Evolutionary conservation across 2,329 filamentous ascomycete genomes (phyloP).

Genomic region (Purpureocillium lavendulum): DNA sequence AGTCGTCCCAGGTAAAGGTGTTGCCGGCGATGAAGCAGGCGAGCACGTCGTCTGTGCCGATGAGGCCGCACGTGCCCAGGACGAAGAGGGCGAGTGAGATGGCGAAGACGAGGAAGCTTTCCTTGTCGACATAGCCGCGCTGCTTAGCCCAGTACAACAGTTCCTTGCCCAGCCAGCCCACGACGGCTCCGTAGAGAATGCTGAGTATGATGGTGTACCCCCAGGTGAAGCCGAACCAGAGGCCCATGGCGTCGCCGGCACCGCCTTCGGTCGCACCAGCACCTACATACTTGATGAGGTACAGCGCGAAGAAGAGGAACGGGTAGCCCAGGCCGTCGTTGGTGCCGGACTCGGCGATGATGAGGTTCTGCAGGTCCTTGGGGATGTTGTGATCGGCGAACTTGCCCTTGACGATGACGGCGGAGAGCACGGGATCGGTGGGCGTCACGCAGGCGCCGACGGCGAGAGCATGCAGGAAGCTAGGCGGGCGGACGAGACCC

Average conservation of each 20-base stretch:
- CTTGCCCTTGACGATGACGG: slow-evolving; percentile 86
- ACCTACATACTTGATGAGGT: slow-evolving; percentile 69
- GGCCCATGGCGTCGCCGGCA: slow-evolving; percentile 56
- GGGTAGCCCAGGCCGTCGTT: slow-evolving; percentile 89
- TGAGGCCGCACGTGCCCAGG: slow-evolving; percentile 75
- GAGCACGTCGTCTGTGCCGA: slow-evolving; percentile 82
- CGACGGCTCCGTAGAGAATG: slow-evolving; percentile 63
- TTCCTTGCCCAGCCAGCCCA: slow-evolving; percentile 77
- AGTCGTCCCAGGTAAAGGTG: slow-evolving; percentile 86
- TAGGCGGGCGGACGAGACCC: slow-evolving; percentile 62
- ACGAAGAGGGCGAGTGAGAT: slow-evolving; percentile 82
- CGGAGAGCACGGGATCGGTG: slow-evolving; percentile 80
- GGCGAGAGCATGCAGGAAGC: slow-evolving; percentile 70
- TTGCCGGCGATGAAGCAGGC: slow-evolving; percentile 92
- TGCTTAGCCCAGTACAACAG: slow-evolving; percentile 79
- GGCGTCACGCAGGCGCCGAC: slow-evolving; percentile 85
- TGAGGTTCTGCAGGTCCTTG: slow-evolving; percentile 69
- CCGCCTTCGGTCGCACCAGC: slow-evolving; percentile 51
- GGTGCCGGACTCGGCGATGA: slow-evolving; percentile 74
- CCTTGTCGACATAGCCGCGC: slow-evolving; percentile 72
- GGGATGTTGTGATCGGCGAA: slow-evolving; percentile 90
- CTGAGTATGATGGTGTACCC: slow-evolving; percentile 76
- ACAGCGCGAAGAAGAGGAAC: slow-evolving; percentile 77
- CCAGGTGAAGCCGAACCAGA: slow-evolving; percentile 85
- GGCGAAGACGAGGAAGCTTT: slow-evolving; percentile 82